Evolutionary conservation across 352 stramenopile species (phyloP).

Genomic region (Phytophthora kernoviae): DNA sequence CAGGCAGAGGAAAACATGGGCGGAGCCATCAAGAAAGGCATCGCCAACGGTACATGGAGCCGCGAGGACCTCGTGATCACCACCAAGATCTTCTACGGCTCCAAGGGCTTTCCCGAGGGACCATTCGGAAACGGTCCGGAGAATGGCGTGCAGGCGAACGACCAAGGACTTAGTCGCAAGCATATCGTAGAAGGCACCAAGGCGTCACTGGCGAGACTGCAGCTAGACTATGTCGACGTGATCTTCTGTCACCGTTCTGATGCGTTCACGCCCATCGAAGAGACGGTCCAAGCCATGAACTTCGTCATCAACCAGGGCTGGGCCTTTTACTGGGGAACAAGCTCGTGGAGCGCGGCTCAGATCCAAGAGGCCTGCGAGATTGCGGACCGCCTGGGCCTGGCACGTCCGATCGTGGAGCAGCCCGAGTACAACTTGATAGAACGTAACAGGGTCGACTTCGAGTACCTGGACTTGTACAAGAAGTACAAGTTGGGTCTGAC

Average conservation of each 20-base stretch:
- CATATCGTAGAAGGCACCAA: slow-evolving; percentile 39
- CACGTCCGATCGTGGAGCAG: slow-evolving; percentile 49
- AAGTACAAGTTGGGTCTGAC: slow-evolving; percentile 59
- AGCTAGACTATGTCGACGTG: slow-evolving; percentile 40
- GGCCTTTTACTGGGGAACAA: too few species aligned
- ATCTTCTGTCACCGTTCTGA: slow-evolving; percentile 41
- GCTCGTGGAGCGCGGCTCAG: too few species aligned
- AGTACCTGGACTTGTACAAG: slow-evolving; percentile 54
- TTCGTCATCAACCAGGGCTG: too few species aligned
- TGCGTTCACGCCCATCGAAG: slow-evolving; percentile 35
- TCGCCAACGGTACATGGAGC: slow-evolving; percentile 19
- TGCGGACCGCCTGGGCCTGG: too few species aligned
- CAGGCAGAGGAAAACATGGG: slow-evolving; percentile 41
- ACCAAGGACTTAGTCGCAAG: slow-evolving; percentile 42
- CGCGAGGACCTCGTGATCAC: slow-evolving; percentile 58
- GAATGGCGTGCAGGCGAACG: slow-evolving; percentile 15
- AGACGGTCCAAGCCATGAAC: slow-evolving; percentile 41
- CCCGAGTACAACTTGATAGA: slow-evolving; percentile 64
- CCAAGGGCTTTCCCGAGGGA: slow-evolving; percentile 7
- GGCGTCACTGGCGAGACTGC: slow-evolving; percentile 19
- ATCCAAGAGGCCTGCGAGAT: too few species aligned
- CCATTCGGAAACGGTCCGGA: slow-evolving; percentile 1
- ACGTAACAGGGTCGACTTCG: slow-evolving; percentile 54
- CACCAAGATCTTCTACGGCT: slow-evolving; percentile 65
- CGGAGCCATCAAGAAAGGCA: slow-evolving; percentile 35